phyloP scores from a whole-genome alignment of 23 red algal species.

The Gracilaria vermiculophylla region DNA sequence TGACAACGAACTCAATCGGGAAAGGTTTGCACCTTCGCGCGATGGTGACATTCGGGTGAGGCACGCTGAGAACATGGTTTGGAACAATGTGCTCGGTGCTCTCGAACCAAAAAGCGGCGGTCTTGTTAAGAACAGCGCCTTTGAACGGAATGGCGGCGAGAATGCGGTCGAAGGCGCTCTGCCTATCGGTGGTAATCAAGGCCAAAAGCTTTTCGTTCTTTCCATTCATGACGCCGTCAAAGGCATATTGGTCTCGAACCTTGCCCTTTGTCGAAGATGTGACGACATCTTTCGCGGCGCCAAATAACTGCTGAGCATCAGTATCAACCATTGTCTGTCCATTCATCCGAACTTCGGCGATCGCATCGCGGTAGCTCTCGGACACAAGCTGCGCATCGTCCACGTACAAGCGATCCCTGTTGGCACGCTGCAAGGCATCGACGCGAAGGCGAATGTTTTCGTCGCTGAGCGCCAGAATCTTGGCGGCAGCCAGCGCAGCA shows the following conservation, averaged over 20 bases:
- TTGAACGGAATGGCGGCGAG: slow-evolving; percentile 97
- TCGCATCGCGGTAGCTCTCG: slow-evolving; percentile 50
- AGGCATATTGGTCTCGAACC: slow-evolving; percentile 93
- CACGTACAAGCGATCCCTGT: slow-evolving; percentile 91
- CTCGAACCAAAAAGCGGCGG: slow-evolving; percentile 93
- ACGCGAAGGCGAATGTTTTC: slow-evolving; percentile 54
- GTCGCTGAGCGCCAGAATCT: slow-evolving; percentile 85
- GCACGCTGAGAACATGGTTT: slow-evolving; percentile 93
- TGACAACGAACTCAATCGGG: slow-evolving; percentile 98
- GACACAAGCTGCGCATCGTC: slow-evolving; percentile 85
- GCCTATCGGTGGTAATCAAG: slow-evolving; percentile 97
- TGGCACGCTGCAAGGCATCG: slow-evolving; percentile 76
- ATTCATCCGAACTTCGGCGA: slow-evolving; percentile 26
- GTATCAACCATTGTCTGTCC: slow-evolving; percentile 35
- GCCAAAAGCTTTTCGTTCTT: slow-evolving; percentile 46
- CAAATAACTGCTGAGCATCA: slow-evolving; percentile 26
- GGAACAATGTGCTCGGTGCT: slow-evolving; percentile 85
- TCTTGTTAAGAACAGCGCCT: slow-evolving; percentile 91
- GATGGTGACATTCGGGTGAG: slow-evolving; percentile 91
- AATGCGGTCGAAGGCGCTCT: slow-evolving; percentile 97
- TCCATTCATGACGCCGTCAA: slow-evolving; percentile 38
- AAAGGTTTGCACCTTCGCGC: slow-evolving; percentile 89
- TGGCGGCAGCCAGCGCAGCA: slow-evolving; percentile 93
- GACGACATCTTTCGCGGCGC: not conserved
- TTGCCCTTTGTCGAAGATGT: slow-evolving; percentile 74